Evolutionary conservation across 1,284 basidiomycete species (phyloP), one percentile per base, ranked within the genome.

Genomic region (Cryptococcus maquisensis): DNA sequence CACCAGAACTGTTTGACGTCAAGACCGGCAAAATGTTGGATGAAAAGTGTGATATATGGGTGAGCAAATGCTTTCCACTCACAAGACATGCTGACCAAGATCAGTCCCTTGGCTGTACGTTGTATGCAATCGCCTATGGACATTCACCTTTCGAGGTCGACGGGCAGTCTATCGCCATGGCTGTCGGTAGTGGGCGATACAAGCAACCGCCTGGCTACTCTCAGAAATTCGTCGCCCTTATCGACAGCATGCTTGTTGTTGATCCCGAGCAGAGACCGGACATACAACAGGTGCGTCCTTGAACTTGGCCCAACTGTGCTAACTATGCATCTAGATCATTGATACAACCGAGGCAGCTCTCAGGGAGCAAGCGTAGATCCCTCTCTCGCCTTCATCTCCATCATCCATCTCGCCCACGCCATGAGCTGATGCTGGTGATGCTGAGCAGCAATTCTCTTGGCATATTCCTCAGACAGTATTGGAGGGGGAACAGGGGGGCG

Each of bases 11-110:
- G 10, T 96, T 96, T 69, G 93, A 97, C 65, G 91, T 95, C 54
- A 95, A 95, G 73, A 96, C 92, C 1, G 89, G 88, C 40, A 78
- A 82, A 43, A 84, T 80, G 1, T 77, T 97, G n/a, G 88, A 93
- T 65, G 93, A 96, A 77, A 90, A 90, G 67, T 91, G 95, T 15
- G 93, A 97, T 72, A 92, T 97, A 47, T 97, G 93, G 91, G 90
- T 90, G 75, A 54, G 84, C 73, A 24, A 20, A 36, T 10, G 43
- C 7, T 40, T 16, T 20, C n/a, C n/a, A n/a, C n/a, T n/a, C n/a
- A 16, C 39, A 36, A 49, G 21, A 52, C 35, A 6, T 21, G 20
- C 21, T 46, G 24, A 43, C 16, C 8, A 45, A 36, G n/a, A 20
- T 2, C 51, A 92, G 91, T 94, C 91, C 1, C 81, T 97, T 5